phyloP scores from a whole-genome alignment of 345 rosid genomes.

The Eucalyptus marginata region DNA sequence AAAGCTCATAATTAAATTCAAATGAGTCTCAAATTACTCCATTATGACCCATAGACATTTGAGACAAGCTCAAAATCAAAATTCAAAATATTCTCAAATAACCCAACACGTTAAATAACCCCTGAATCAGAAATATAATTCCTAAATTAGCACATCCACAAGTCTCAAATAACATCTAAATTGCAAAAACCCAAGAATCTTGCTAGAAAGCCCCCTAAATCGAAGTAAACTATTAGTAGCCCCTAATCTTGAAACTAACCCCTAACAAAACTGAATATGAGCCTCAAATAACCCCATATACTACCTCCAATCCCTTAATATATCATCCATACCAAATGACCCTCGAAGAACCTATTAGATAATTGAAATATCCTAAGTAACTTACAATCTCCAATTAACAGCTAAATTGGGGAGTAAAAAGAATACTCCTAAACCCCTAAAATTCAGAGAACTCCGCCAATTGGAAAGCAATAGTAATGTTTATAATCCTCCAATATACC shows the following conservation, averaged over 20 bases:
- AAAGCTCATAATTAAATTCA: background rate
- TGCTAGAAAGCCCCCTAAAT: background rate
- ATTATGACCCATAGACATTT: background rate
- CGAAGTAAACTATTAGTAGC: background rate
- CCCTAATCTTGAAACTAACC: background rate
- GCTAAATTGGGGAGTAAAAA: background rate
- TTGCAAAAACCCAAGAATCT: background rate
- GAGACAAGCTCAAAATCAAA: background rate
- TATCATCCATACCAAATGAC: background rate
- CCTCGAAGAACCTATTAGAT: background rate
- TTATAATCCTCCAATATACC: too few relatives aligned
- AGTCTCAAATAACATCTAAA: background rate
- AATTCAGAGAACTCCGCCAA: background rate
- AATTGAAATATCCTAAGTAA: background rate
- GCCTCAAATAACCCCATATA: background rate
- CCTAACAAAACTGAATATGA: background rate
- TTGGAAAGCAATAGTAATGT: too few relatives aligned
- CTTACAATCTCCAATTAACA: background rate
- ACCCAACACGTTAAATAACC: background rate
- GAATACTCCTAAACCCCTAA: background rate
- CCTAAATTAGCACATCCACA: background rate
- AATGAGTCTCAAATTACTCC: background rate
- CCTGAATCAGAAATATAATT: background rate
- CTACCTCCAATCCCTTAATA: background rate
- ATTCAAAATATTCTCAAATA: background rate